A percentile compares a stretch with the other conserved stretches of the same genome.
Conservation (phyloP, 108 stramenopile genomes). For the Fistulifera pelliculosa region DNA sequence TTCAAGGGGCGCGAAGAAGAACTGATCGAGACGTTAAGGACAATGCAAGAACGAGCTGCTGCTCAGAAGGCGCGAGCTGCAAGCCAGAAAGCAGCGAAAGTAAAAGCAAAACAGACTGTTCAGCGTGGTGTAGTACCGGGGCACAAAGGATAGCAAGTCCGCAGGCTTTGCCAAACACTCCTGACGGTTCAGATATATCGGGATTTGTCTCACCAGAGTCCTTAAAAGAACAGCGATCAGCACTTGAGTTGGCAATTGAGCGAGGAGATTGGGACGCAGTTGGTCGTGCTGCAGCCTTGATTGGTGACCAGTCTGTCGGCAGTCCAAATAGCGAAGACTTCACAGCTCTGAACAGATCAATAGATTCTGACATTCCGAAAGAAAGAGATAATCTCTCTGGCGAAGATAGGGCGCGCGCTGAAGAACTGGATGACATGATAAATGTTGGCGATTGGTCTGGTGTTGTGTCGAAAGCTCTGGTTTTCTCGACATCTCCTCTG, state of each 20-base stretch:
- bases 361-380: constrained; percentile 1
- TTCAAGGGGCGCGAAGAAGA: constrained; percentile 89
- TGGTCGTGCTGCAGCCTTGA: constrained; percentile 59
- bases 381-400: background rate
- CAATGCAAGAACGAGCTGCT: constrained; percentile 79
- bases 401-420: constrained; percentile 22
- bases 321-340: constrained; percentile 1
- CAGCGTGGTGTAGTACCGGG: constrained; percentile 3
- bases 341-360: background rate
- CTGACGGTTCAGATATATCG: constrained; percentile 1
- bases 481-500: constrained; percentile 1
- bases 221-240: constrained; percentile 18
- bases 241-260: constrained; percentile 58
- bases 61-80: constrained; percentile 66
- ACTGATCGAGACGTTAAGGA: constrained; percentile 71
- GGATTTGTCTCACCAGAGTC: constrained; percentile 3
- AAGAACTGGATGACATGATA: constrained; percentile 65
- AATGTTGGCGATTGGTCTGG: constrained; percentile 80
- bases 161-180: background rate
- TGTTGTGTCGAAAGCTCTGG: constrained; percentile 28
- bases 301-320: constrained; percentile 26
- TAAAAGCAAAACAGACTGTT: constrained; percentile 44
- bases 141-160: constrained; percentile 15
- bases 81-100: constrained; percentile 67
- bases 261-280: constrained; percentile 87